A percentile compares a stretch with the other conserved stretches of the same genome.
Conservation (phyloP, 192 early-diverging fungal genomes). For the Umbelopsis sp. region DNA sequence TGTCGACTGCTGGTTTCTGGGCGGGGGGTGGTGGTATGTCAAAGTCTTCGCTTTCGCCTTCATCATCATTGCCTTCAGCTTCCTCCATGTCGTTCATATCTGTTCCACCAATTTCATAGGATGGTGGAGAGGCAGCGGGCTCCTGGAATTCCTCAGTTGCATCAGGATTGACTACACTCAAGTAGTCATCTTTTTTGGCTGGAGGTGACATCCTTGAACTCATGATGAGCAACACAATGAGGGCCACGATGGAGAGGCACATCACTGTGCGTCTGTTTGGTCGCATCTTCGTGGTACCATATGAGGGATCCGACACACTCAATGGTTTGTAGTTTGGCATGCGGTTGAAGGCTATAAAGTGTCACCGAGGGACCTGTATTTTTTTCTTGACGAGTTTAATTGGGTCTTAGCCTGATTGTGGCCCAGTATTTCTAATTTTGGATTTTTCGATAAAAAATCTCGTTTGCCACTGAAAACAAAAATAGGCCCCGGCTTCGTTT, state of each 20-base stretch:
- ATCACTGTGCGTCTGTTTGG: constrained; percentile 1
- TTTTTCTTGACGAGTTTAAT: too few relatives aligned
- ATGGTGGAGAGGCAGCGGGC: neutral
- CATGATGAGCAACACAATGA: constrained; percentile 13
- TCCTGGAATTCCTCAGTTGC: neutral
- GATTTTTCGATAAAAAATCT: neutral
- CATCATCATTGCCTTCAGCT: neutral
- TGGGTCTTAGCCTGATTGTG: neutral
- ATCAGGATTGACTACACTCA: neutral
- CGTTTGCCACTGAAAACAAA: neutral
- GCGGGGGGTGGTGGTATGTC: neutral
- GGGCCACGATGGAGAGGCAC: constrained; percentile 6
- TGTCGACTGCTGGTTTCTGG: constrained; percentile 5
- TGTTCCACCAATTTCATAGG: neutral
- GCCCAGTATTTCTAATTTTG: neutral
- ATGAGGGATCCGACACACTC: constrained; percentile 19
- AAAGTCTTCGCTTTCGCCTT: neutral
- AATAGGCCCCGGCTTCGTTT: neutral
- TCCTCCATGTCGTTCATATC: constrained; percentile 14
- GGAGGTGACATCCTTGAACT: neutral
- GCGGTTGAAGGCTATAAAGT: neutral
- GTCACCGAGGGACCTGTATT: neutral
- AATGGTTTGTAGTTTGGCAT: constrained; percentile 2
- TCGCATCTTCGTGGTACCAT: constrained; percentile 8
- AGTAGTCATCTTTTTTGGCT: constrained; percentile 6